phyloP scores from a whole-genome alignment of 2,329 filamentous ascomycete genomes.

The Aspergillus arachidicola region DNA sequence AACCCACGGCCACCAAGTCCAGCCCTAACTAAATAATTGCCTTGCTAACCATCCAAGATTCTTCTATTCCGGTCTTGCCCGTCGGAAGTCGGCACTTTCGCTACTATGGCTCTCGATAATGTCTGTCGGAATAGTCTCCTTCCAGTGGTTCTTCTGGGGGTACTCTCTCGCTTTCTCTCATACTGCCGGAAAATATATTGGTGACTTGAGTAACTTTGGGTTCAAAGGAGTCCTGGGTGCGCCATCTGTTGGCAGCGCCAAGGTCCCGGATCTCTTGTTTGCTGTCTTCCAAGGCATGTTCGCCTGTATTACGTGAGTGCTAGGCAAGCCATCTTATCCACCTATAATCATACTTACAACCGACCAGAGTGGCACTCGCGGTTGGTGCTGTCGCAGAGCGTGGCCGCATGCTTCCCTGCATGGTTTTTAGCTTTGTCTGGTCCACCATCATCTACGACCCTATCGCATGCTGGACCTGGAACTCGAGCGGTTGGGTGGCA shows the following conservation, averaged over 20 bases:
- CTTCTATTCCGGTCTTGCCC: constrained; percentile 89
- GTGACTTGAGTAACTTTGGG: constrained; percentile 77
- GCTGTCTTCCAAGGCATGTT: constrained; percentile 67
- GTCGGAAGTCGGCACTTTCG: constrained; percentile 84
- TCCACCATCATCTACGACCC: constrained; percentile 87
- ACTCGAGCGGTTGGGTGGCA: constrained; percentile 76
- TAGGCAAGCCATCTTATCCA: no score
- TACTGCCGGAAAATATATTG: constrained; percentile 73
- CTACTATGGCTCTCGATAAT: constrained; percentile 85
- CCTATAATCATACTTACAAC: constrained; percentile 17
- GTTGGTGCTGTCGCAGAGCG: constrained; percentile 84
- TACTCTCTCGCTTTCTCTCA: constrained; percentile 84
- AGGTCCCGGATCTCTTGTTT: constrained; percentile 81
- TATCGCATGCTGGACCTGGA: constrained; percentile 96
- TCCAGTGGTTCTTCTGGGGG: constrained; percentile 97
- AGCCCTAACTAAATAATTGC: background rate
- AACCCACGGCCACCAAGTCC: background rate
- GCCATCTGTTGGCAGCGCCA: constrained; percentile 72
- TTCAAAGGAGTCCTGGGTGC: constrained; percentile 73
- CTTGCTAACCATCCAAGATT: constrained; percentile 56
- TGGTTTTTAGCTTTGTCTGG: constrained; percentile 94
- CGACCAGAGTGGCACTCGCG: constrained; percentile 71
- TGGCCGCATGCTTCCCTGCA: constrained; percentile 82
- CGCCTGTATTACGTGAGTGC: constrained; percentile 77
- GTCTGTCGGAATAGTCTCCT: constrained; percentile 75